A percentile compares a stretch with the other conserved stretches of the same genome.
Evolutionary conservation across 2,329 filamentous ascomycete species (phyloP).

Genomic region (Cordyceps javanica): DNA sequence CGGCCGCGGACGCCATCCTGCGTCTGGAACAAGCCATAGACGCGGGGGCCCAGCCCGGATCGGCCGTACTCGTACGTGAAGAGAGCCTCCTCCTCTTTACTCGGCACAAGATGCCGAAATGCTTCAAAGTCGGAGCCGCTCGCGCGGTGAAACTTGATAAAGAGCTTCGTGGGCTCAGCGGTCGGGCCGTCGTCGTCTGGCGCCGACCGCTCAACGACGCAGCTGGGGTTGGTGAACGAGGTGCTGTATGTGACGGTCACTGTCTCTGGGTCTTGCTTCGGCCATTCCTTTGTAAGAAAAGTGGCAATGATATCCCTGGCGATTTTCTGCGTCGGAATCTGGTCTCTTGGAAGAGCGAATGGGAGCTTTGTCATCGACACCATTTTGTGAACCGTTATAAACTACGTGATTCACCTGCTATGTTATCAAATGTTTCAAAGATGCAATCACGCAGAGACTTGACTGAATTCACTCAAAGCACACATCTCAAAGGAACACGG

Average conservation of each 20-base stretch:
- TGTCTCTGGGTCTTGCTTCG: slow-evolving; percentile 7
- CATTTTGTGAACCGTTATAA: not conserved
- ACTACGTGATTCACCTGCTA: not conserved
- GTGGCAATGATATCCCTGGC: slow-evolving; percentile 13
- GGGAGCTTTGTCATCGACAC: not conserved
- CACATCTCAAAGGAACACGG: not conserved
- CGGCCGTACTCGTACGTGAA: slow-evolving; percentile 12
- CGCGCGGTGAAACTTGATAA: slow-evolving; percentile 16
- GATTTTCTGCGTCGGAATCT: slow-evolving; percentile 10
- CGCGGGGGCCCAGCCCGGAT: slow-evolving; percentile 14
- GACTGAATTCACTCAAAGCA: not conserved
- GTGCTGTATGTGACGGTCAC: slow-evolving; percentile 10
- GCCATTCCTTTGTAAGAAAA: slow-evolving; percentile 16
- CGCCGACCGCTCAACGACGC: slow-evolving; percentile 9
- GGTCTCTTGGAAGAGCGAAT: slow-evolving; percentile 12
- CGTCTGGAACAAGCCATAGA: slow-evolving; percentile 17
- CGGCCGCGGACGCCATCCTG: slow-evolving; percentile 14
- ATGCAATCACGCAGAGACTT: too few relatives aligned
- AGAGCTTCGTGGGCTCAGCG: slow-evolving; percentile 15
- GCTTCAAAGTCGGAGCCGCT: not conserved
- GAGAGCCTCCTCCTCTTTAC: slow-evolving; percentile 14
- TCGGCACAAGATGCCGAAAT: slow-evolving; percentile 14
- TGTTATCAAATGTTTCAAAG: not conserved
- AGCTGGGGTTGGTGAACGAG: slow-evolving; percentile 14
- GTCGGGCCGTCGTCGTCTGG: not conserved